Percentiles rank a stretch among this genome's conserved stretches.
Conservation (phyloP, 2,329 filamentous ascomycete species). For the Lecanicillium sp. region DNA sequence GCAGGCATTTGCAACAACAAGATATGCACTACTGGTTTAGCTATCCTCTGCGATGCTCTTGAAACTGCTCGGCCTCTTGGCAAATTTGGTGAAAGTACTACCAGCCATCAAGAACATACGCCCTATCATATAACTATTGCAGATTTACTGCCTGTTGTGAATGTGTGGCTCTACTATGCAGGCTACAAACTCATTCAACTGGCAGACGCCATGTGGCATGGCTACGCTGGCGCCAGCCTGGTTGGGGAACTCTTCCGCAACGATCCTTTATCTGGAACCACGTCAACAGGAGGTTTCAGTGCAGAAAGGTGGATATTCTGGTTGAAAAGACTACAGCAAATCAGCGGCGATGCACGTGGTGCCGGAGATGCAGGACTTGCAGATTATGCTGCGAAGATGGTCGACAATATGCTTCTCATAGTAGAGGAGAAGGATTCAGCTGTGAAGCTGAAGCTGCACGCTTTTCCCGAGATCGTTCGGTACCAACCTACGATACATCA, state of each 20-base stretch:
- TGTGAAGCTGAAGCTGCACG: not conserved
- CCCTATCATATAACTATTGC: not conserved
- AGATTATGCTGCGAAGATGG: not conserved
- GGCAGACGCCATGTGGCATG: not conserved
- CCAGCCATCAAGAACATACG: not conserved
- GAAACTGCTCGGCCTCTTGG: not conserved
- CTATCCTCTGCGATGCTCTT: not conserved
- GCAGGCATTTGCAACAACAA: not conserved
- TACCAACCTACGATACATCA: not conserved
- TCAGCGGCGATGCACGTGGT: not conserved
- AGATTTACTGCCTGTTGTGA: not conserved
- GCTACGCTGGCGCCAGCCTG: not conserved
- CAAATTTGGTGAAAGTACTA: not conserved
- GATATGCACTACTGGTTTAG: not conserved
- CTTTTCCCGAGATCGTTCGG: not conserved
- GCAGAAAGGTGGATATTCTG: slow-evolving; percentile 4
- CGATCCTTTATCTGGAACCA: not conserved
- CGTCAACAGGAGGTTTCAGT: not conserved
- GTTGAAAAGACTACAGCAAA: not conserved
- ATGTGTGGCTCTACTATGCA: not conserved
- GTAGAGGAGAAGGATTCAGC: not conserved
- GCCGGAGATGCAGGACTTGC: not conserved
- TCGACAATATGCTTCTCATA: not conserved
- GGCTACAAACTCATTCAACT: slow-evolving; percentile 1
- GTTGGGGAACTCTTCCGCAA: not conserved